These are phyloP conservation scores for Heteromeles arbutifolia DNA, from an alignment of 306 rosid species.

Conservation along the genomic window DNA sequence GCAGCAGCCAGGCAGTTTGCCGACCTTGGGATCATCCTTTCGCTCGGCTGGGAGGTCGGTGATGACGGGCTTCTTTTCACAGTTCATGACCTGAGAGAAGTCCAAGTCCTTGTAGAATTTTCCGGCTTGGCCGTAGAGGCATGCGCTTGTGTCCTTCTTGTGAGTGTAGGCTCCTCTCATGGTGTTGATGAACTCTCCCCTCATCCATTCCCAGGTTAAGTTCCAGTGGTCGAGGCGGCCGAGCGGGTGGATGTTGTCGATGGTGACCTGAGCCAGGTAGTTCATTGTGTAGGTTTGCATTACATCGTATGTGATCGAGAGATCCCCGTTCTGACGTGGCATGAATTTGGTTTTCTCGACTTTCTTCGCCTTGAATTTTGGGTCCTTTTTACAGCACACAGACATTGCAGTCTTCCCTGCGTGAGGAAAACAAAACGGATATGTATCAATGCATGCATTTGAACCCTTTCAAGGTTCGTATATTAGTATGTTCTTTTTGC, in stretches of 20 bases:
- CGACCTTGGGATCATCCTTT: conserved; percentile 49
- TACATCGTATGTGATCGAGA: conserved; percentile 59
- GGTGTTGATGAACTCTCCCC: conserved; percentile 64
- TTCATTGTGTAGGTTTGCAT: conserved; percentile 45
- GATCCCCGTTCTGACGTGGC: conserved; percentile 53
- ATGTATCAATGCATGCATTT: neutral
- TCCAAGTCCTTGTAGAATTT: conserved; percentile 45
- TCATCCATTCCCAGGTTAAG: conserved; percentile 80
- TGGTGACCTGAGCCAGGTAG: conserved; percentile 60
- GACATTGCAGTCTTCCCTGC: conserved; percentile 46
- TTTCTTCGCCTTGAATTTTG: conserved; percentile 36
- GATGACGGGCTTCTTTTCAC: conserved; percentile 53
- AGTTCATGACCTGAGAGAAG: conserved; percentile 57
- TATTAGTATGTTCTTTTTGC: too few species aligned
- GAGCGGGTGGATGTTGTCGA: conserved; percentile 62
- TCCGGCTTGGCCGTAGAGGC: conserved; percentile 61
- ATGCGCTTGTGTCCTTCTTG: conserved; percentile 33
- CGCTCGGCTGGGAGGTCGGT: conserved; percentile 58
- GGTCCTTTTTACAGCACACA: conserved; percentile 76
- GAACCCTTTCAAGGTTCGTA: neutral
- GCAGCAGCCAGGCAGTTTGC: conserved; percentile 71
- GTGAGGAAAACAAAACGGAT: neutral
- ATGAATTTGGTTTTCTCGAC: conserved; percentile 37
- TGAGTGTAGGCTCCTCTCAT: conserved; percentile 70
- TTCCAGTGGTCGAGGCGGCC: conserved; percentile 93